phyloP scores from a whole-genome alignment of 2,329 filamentous ascomycete species.

The Hypoxylon sp. region DNA sequence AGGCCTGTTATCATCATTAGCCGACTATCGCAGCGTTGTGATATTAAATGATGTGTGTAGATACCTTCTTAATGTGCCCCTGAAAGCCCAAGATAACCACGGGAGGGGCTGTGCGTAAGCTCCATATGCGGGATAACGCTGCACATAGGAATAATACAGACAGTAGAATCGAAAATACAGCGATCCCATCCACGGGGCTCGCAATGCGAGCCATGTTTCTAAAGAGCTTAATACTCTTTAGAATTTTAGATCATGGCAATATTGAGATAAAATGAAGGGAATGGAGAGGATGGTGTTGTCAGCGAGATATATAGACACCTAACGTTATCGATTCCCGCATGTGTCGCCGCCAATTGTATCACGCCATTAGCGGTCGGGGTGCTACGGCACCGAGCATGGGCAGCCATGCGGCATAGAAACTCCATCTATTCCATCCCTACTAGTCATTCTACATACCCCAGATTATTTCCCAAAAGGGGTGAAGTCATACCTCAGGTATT shows the following conservation, averaged over 20 bases:
- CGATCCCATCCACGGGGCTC: conserved; percentile 14
- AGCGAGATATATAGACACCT: conserved; percentile 8
- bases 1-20: conserved; percentile 14
- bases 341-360: conserved; percentile 22
- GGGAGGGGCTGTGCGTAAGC: conserved; percentile 11
- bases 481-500: neutral
- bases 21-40: neutral
- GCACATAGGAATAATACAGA: conserved; percentile 25
- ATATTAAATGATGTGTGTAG: neutral
- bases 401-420: conserved; percentile 12
- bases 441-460: neutral
- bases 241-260: neutral
- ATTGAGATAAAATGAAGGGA: neutral
- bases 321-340: conserved; percentile 4
- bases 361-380: conserved; percentile 6
- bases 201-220: conserved; percentile 21
- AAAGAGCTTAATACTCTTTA: neutral
- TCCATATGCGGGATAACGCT: conserved; percentile 19
- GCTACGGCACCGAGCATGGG: neutral
- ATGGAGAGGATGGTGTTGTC: conserved; percentile 7
- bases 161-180: conserved; percentile 24
- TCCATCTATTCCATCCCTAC: conserved; percentile 6
- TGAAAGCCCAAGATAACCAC: conserved; percentile 27
- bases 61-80: conserved; percentile 30
- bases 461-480: conserved; percentile 25